Percentiles rank a stretch among this genome's conserved stretches.
phyloP scores from a whole-genome alignment of 1,284 basidiomycete species.

The Rhodofomes roseus region DNA sequence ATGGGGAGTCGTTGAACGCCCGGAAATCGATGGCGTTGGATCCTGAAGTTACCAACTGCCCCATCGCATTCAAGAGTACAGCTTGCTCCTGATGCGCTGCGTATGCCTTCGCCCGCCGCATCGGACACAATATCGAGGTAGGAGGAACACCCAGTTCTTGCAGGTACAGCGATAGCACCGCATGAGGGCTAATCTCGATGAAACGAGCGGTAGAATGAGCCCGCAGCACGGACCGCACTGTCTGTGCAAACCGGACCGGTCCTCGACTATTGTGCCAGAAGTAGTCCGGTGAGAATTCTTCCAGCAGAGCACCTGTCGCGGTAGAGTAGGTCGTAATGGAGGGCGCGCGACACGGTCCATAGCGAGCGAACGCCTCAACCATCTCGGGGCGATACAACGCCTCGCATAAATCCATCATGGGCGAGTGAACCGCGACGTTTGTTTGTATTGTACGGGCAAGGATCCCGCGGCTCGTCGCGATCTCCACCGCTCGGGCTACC shows the following conservation, averaged over 20 bases:
- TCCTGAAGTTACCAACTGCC: neutral
- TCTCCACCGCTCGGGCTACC: slow-evolving; percentile 26
- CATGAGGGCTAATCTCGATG: slow-evolving; percentile 34
- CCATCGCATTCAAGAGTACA: neutral
- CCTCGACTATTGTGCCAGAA: slow-evolving; percentile 32
- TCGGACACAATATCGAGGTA: neutral
- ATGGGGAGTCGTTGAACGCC: too few species aligned
- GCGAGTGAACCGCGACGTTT: slow-evolving; percentile 30
- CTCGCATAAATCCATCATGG: slow-evolving; percentile 30
- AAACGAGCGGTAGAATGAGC: slow-evolving; percentile 20
- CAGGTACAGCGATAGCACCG: slow-evolving; percentile 22
- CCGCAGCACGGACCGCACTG: slow-evolving; percentile 16
- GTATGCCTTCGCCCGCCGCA: neutral
- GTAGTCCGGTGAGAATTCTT: slow-evolving; percentile 25
- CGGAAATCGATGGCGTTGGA: too few species aligned
- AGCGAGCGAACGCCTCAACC: slow-evolving; percentile 21
- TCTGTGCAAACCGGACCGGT: slow-evolving; percentile 29
- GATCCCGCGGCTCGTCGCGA: slow-evolving; percentile 26
- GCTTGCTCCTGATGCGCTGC: neutral
- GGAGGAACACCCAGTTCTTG: neutral
- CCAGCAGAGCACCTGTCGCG: slow-evolving; percentile 18
- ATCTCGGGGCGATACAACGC: slow-evolving; percentile 19
- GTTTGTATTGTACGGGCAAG: slow-evolving; percentile 31
- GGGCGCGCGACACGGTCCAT: neutral
- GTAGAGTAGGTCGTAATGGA: slow-evolving; percentile 22